Base-by-base conservation (phyloP, 345 rosid genomes). In the Linum tenue region DNA sequence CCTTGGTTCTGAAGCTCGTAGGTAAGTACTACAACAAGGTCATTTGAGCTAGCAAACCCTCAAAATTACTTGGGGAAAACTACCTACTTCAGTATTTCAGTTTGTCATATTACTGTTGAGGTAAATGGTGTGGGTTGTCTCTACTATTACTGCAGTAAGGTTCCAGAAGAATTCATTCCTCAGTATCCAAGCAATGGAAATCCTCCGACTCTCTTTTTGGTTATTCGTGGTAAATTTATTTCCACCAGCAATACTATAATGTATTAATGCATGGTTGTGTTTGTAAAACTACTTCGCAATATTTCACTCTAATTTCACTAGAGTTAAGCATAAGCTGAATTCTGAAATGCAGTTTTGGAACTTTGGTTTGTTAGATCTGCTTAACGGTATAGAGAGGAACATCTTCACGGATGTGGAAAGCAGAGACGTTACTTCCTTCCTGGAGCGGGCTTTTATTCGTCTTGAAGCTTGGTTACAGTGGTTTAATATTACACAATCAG, bases 401-500 rank as follows among this genome's bases (percentile, higher is more conserved):
- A 81, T 77, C 74, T 92, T 92, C 62, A 73, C 80, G 50, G 75
- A 70, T 63, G 59, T 68, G 43, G 96, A 88, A 70, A 83, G 79
- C 61, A 65, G 65, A 60, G 84, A 82, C 70, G 84, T 92, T 61
- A 78, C 81, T 69, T 74, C 87, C 66, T 92, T 92, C 77, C 77
- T 92, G 17, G 81, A 77, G 37, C 75, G 76, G 56, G 98, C 97
- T 60, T 81, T 75, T 77, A 79, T 81, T 69, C 85, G 97, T 12
- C 80, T 92, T 69, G 96, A 90, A 68, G 92, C 89, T 68, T 90
- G 98, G 95, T 88, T 82, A 74, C 81, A 85, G 43, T 92, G 97
- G 98, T 90, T 84, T 76, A 81, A 86, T 70, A 85, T 92, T 11
- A 85, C 96, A 36, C 95, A 92, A 65, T 78, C 80, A 82, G 96